Percentiles rank a stretch among this genome's conserved stretches.
Evolutionary conservation across 2,329 filamentous ascomycete species (phyloP).

Genomic region (Neonectria punicea): DNA sequence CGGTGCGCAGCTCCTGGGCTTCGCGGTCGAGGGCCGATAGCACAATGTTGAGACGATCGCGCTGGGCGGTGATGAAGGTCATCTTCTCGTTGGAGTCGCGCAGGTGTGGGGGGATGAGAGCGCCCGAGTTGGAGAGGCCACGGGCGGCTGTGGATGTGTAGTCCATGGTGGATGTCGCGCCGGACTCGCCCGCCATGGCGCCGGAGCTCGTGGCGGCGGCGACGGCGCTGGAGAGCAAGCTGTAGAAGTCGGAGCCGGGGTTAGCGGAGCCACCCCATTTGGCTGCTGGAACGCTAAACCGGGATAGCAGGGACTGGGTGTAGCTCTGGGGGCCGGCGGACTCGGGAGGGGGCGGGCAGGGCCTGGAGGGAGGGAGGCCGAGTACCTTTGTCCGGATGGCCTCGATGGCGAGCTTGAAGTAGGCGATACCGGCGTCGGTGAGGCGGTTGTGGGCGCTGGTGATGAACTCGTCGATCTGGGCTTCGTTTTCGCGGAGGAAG

Average conservation of each 20-base stretch:
- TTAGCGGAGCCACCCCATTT: slow-evolving; percentile 63
- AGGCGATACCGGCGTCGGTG: slow-evolving; percentile 79
- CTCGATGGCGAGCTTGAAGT: slow-evolving; percentile 77
- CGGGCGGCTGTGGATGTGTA: slow-evolving; percentile 41
- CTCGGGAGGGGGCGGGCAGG: slow-evolving; percentile 52
- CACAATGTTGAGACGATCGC: slow-evolving; percentile 78
- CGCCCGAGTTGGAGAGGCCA: slow-evolving; percentile 56
- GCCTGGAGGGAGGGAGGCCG: slow-evolving; percentile 72
- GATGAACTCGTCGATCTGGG: slow-evolving; percentile 91
- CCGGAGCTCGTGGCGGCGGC: slow-evolving; percentile 66
- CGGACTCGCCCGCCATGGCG: slow-evolving; percentile 47
- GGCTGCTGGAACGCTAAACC: slow-evolving; percentile 84
- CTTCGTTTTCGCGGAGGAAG: slow-evolving; percentile 87
- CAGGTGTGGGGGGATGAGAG: slow-evolving; percentile 77
- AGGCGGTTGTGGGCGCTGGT: slow-evolving; percentile 81
- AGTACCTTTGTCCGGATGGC: slow-evolving; percentile 79
- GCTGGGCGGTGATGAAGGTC: slow-evolving; percentile 80
- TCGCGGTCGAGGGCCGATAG: slow-evolving; percentile 84
- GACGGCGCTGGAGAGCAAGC: slow-evolving; percentile 79
- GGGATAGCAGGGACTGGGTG: slow-evolving; percentile 82
- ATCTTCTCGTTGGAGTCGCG: slow-evolving; percentile 73
- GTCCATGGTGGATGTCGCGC: slow-evolving; percentile 43
- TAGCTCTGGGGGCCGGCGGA: slow-evolving; percentile 67
- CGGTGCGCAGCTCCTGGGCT: slow-evolving; percentile 67
- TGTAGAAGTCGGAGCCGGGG: slow-evolving; percentile 75